Base-by-base conservation (phyloP, 129 eudicot genomes). In the Pulicaria dysenterica region DNA sequence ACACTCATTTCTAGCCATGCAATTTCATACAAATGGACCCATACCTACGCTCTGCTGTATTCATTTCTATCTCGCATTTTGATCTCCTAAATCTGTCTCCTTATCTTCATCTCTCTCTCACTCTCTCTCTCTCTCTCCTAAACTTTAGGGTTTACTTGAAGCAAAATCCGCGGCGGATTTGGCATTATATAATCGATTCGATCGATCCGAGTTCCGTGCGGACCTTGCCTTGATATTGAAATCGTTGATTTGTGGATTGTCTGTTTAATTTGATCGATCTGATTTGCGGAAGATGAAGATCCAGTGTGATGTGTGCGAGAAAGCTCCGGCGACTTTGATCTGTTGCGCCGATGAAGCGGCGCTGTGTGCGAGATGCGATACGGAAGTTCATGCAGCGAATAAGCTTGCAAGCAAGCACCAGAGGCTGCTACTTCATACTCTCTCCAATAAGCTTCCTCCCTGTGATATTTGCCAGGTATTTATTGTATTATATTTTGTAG, bases 261-360 rank as follows among this genome's bases (percentile, higher is more conserved):
- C 15, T 4, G 4, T 58, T 7, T 45, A 65, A 31, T 3, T 40
- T 37, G 73, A 37, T 48, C 17, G 39, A 34, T 67, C 16, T 43
- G 43, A 8, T 4, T 15, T 19, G 36, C 7, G 11, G 67, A 49
- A 62, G 61, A 89, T 93, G 98, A 94, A 94, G 87, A 94, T 94
- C n/a, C 96, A 87, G 91, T 94, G 98, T 73, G 98, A 94, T 83
- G 98, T 94, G 72, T 94, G 98, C 58, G 98, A 90, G 87, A 87
- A 84, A 72, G 96, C 92, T 46, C 92, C 85, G 50, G 98, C 98
- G 43, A 94, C 96, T 4, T 78, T 94, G 79, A 94, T 94, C 15
- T 94, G 98, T 49, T 94, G 98, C 74, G 98, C 98, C 0, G 98
- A 94, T 82, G 98, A 94, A 73, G 98, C 98, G 2, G 96, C 98